phyloP scores from a whole-genome alignment of 257 asterid genomes.

The Gentiana macrophylla region DNA sequence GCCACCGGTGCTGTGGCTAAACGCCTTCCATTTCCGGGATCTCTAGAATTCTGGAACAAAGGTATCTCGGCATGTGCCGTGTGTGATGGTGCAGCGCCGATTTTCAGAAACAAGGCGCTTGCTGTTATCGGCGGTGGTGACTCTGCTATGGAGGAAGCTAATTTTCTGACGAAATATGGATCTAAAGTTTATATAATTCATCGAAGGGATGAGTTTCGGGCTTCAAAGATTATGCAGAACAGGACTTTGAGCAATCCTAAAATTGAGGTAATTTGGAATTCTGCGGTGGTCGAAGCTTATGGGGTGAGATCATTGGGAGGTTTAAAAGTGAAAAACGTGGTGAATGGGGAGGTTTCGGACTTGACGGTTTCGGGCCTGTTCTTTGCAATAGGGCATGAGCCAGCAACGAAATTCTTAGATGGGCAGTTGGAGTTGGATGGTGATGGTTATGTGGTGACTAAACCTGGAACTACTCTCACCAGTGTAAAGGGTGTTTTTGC shows the following conservation, averaged over 20 bases:
- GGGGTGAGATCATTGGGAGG: conserved; percentile 65
- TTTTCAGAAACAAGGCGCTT: conserved; percentile 65
- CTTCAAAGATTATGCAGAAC: conserved; percentile 86
- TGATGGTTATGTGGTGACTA: conserved; percentile 72
- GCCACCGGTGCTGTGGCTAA: conserved; percentile 92
- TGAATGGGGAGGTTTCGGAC: conserved; percentile 47
- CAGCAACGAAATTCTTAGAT: conserved; percentile 78
- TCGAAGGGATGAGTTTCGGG: conserved; percentile 75
- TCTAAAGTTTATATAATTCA: conserved; percentile 84
- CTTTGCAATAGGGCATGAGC: conserved; percentile 92
- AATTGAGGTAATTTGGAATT: conserved; percentile 68
- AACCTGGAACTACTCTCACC: conserved; percentile 63
- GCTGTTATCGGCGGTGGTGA: conserved; percentile 98
- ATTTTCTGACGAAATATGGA: conserved; percentile 76
- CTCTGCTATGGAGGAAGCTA: conserved; percentile 98
- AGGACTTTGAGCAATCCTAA: conserved; percentile 61
- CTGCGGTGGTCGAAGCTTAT: conserved; percentile 62
- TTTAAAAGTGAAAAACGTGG: conserved; percentile 65
- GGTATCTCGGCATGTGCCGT: conserved; percentile 97
- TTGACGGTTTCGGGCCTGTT: conserved; percentile 69
- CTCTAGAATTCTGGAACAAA: conserved; percentile 73
- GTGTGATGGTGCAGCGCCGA: conserved; percentile 93
- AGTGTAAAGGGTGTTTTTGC: conserved; percentile 90
- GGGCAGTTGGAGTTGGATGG: conserved; percentile 80
- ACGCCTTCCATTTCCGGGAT: conserved; percentile 58